A percentile compares a stretch with the other conserved stretches of the same genome.
phyloP scores from a whole-genome alignment of 768 basidiomycete species.

The Podaxis carcinomalis region DNA sequence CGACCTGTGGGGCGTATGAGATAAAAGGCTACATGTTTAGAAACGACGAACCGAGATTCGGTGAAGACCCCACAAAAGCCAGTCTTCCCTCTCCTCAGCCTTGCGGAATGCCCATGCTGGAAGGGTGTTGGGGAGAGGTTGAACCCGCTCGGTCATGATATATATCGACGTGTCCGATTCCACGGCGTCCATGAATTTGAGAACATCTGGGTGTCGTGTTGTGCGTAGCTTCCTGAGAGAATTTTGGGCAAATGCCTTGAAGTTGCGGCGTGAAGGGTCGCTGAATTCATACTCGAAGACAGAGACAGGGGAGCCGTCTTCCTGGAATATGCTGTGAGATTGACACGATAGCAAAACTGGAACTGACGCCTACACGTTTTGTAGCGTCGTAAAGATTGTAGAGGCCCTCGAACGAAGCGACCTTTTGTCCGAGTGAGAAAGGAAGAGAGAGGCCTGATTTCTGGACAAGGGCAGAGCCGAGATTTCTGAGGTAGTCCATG shows the following conservation, averaged over 20 bases:
- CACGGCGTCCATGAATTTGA: slow-evolving; percentile 91
- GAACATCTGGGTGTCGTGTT: slow-evolving; percentile 91
- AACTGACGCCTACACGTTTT: slow-evolving; percentile 60
- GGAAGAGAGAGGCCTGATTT: slow-evolving; percentile 91
- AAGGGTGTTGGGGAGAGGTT: slow-evolving; percentile 63
- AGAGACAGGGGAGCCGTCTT: slow-evolving; percentile 81
- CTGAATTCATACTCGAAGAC: slow-evolving; percentile 89
- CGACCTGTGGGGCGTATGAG: slow-evolving; percentile 50
- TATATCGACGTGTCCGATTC: slow-evolving; percentile 86
- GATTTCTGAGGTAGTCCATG: slow-evolving; percentile 81
- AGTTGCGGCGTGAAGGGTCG: slow-evolving; percentile 50
- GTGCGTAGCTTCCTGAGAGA: slow-evolving; percentile 86
- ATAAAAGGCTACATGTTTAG: neutral
- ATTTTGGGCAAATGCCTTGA: slow-evolving; percentile 80
- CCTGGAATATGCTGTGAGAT: slow-evolving; percentile 35
- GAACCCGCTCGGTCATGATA: slow-evolving; percentile 93
- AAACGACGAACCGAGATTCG: slow-evolving; percentile 68
- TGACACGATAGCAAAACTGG: slow-evolving; percentile 5
- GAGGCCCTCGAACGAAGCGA: slow-evolving; percentile 63
- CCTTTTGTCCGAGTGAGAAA: slow-evolving; percentile 76
- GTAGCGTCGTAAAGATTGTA: slow-evolving; percentile 87
- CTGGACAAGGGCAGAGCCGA: slow-evolving; percentile 86
- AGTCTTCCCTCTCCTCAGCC: slow-evolving; percentile 73
- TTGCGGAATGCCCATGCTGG: slow-evolving; percentile 58
- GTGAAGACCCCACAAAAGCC: slow-evolving; percentile 92